Evolutionary conservation across 305 asterid species (phyloP), one percentile per base, ranked within the genome.

Genomic region (Lippia alba): DNA sequence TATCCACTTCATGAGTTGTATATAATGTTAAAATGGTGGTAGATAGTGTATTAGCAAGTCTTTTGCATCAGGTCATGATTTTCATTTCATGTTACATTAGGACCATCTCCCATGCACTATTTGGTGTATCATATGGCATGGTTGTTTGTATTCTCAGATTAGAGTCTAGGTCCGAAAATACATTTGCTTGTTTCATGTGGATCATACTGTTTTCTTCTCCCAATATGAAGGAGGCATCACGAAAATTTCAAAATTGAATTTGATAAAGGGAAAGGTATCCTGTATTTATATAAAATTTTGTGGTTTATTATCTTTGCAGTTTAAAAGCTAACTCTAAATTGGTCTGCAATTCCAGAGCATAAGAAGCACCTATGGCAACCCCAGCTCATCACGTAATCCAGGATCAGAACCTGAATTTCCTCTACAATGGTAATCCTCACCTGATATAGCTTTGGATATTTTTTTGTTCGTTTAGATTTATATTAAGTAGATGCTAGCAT

Each of bases 381-480:
- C 54, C 91, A 66, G 84, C 84, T 74, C 74, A 73, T 71, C 87
- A 79, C 30, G 39, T 79, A 62, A 76, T 88, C 74, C 97, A 76
- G 71, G 93, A 91, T 80, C 97, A 89, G 87, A 91, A 89, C 72
- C 71, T 85, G 63, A 86, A 61, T 70, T 49, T 83, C 71, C 89
- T 77, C 63, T 79, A 84, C 83, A 81, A 64, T 69, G 97, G 99
- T 87, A 82, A 72, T 41, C 12, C 12, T 50, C 46, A 33, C 39
- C 17, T 54, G 30, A 16, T 46, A 24, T 49, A 55, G 24, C 48
- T 63, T 44, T 14, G 45, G 32, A 17, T 40, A 41, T 20, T 36
- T 16, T 11, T 30, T 10, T 36, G 4, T 19, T 10, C 54, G 30
- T 24, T 3, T 24, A 24, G 30, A 24, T 24, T 24, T 6, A 30